A percentile compares a stretch with the other conserved stretches of the same genome.
Conservation (phyloP, 2,329 filamentous ascomycete species). For the Cladosporium velox region DNA sequence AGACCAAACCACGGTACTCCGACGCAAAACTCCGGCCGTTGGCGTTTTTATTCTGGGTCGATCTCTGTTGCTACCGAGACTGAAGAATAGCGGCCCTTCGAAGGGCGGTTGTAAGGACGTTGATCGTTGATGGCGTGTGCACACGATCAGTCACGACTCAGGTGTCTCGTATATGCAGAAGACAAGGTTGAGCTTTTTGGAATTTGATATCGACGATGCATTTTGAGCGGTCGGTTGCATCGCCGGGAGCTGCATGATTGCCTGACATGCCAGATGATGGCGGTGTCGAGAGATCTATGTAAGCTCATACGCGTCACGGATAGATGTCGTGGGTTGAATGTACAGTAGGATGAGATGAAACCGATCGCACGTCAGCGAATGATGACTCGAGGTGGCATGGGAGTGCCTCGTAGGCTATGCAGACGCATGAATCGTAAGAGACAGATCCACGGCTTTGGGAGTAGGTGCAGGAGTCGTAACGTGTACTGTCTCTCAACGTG, state of each 20-base stretch:
- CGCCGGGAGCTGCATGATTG: not conserved
- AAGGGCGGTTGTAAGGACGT: not conserved
- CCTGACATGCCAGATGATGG: not conserved
- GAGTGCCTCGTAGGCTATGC: not conserved
- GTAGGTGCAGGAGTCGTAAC: not conserved
- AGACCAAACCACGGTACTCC: not conserved
- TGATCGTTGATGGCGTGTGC: not conserved
- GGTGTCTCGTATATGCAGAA: not conserved
- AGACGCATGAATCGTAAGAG: not conserved
- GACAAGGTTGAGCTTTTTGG: not conserved
- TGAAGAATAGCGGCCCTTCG: not conserved
- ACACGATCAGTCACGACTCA: not conserved
- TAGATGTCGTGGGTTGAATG: not conserved
- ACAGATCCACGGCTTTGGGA: not conserved
- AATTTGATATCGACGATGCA: not conserved
- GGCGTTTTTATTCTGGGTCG: not conserved
- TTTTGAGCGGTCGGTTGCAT: not conserved
- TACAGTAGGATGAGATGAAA: conserved; percentile 4
- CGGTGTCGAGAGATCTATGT: not conserved
- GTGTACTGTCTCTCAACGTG: not conserved
- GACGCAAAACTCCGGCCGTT: not conserved
- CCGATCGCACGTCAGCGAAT: conserved; percentile 9
- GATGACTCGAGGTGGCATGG: not conserved
- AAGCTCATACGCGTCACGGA: not conserved
- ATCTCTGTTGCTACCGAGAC: not conserved